phyloP scores from a whole-genome alignment of 2,329 filamentous ascomycete genomes.

The Cladosporium colombiae region DNA sequence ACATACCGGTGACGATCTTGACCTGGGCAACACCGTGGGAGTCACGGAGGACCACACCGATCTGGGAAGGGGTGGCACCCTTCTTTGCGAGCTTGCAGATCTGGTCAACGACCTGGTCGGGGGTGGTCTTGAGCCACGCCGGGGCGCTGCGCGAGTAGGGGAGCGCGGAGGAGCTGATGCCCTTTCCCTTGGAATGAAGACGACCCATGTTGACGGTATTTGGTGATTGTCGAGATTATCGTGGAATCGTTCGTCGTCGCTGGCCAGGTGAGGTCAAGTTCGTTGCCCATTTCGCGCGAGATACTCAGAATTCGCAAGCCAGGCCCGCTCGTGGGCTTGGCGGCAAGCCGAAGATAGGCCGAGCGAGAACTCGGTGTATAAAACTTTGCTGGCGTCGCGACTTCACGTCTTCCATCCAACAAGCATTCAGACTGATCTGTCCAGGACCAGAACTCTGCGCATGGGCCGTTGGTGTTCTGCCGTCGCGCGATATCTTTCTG shows the following conservation, averaged over 20 bases:
- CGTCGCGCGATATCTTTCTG: background rate
- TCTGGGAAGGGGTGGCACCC: conserved; percentile 97
- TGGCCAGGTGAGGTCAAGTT: conserved; percentile 18
- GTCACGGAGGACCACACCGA: conserved; percentile 97
- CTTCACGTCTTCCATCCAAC: background rate
- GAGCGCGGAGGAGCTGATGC: conserved; percentile 92
- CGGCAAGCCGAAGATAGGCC: background rate
- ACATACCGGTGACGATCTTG: conserved; percentile 91
- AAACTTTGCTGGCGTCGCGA: conserved; percentile 9
- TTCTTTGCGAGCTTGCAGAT: conserved; percentile 99
- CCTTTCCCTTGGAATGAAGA: conserved; percentile 99
- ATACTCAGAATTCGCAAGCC: background rate
- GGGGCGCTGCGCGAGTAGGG: conserved; percentile 94
- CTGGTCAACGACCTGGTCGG: conserved; percentile 97
- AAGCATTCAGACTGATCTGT: conserved; percentile 2
- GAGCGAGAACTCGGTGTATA: background rate
- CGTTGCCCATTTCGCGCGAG: conserved; percentile 4
- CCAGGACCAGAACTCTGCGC: background rate
- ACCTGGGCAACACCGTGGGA: conserved; percentile 97
- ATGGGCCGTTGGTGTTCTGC: background rate
- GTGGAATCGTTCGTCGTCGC: conserved; percentile 22
- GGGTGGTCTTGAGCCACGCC: conserved; percentile 97
- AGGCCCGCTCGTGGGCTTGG: conserved; percentile 7
- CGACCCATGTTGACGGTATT: conserved; percentile 74
- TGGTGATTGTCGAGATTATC: conserved; percentile 29